These are phyloP conservation scores for Cladobotryum mycophilum DNA, from an alignment of 2,329 filamentous ascomycete species.

Conservation along the genomic window DNA sequence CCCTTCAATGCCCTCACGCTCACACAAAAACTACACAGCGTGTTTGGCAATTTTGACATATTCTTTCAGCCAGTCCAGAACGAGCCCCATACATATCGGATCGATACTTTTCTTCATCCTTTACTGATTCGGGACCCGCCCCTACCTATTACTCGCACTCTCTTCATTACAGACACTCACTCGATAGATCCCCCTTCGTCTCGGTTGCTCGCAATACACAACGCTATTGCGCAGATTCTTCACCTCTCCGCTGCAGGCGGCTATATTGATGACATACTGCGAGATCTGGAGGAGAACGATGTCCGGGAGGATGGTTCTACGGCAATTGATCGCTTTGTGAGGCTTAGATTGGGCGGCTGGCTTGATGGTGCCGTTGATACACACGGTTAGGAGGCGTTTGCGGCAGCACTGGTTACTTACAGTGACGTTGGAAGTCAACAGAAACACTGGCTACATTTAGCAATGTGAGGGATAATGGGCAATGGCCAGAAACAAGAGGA, in stretches of 20 bases:
- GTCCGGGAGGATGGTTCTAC: slow-evolving; percentile 6
- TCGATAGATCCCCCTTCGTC: slow-evolving; percentile 26
- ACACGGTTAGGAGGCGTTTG: not conserved
- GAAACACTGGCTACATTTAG: no score
- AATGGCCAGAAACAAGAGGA: no score
- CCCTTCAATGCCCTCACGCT: slow-evolving; percentile 30
- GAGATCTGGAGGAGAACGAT: not conserved
- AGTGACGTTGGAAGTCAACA: no score
- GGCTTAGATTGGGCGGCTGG: not conserved
- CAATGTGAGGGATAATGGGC: no score
- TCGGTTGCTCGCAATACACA: slow-evolving; percentile 24
- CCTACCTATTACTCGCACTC: slow-evolving; percentile 22
- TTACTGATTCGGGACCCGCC: slow-evolving; percentile 7
- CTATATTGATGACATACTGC: slow-evolving; percentile 22
- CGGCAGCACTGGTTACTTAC: no score
- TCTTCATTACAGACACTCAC: slow-evolving; percentile 20
- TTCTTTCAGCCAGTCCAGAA: slow-evolving; percentile 13
- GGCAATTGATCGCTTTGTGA: not conserved
- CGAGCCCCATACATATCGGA: slow-evolving; percentile 16
- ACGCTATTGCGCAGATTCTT: slow-evolving; percentile 27
- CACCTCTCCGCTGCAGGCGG: slow-evolving; percentile 24
- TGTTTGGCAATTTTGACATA: slow-evolving; percentile 17
- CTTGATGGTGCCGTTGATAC: not conserved
- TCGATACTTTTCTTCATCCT: slow-evolving; percentile 12
- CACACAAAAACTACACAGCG: slow-evolving; percentile 12